These are phyloP conservation scores for Candida coleopterorum DNA, from an alignment of 805 yeast species.

Conservation along the genomic window DNA sequence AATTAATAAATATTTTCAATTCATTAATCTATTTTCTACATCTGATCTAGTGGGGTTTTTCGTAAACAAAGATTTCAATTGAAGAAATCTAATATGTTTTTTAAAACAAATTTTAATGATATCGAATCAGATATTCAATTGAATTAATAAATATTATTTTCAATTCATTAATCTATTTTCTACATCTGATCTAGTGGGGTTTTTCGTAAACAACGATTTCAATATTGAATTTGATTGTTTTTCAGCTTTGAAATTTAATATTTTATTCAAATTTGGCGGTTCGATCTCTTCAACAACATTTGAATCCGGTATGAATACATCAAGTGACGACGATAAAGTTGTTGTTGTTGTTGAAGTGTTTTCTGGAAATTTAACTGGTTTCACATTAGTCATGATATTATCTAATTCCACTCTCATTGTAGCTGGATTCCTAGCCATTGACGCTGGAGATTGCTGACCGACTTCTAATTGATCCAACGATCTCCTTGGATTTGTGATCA, in stretches of 20 bases:
- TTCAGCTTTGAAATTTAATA: slow-evolving; percentile 20
- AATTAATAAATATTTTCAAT: not conserved
- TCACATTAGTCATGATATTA: slow-evolving; percentile 8
- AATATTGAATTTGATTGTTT: slow-evolving; percentile 13
- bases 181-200: not conserved
- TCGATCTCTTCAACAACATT: slow-evolving; percentile 29
- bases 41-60: not conserved
- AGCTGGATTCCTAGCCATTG: slow-evolving; percentile 39
- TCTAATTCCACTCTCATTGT: slow-evolving; percentile 22
- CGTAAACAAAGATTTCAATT: not conserved
- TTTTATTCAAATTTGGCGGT: slow-evolving; percentile 29
- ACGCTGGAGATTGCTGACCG: slow-evolving; percentile 31
- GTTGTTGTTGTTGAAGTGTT: too few species aligned
- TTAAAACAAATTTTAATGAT: slow-evolving; percentile 11
- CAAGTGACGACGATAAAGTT: slow-evolving; percentile 15
- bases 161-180: slow-evolving; percentile 3
- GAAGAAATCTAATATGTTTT: too few species aligned
- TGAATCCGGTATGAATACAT: slow-evolving; percentile 14
- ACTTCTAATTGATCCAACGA: not conserved
- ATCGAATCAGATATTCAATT: slow-evolving; percentile 24
- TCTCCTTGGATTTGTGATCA: slow-evolving; percentile 11
- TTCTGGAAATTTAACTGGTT: slow-evolving; percentile 19
- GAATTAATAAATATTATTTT: not conserved
- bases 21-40: slow-evolving; percentile 5
- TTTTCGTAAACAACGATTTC: not conserved